phyloP scores from a whole-genome alignment of 352 stramenopile genomes.

The Phytophthora brassicae region DNA sequence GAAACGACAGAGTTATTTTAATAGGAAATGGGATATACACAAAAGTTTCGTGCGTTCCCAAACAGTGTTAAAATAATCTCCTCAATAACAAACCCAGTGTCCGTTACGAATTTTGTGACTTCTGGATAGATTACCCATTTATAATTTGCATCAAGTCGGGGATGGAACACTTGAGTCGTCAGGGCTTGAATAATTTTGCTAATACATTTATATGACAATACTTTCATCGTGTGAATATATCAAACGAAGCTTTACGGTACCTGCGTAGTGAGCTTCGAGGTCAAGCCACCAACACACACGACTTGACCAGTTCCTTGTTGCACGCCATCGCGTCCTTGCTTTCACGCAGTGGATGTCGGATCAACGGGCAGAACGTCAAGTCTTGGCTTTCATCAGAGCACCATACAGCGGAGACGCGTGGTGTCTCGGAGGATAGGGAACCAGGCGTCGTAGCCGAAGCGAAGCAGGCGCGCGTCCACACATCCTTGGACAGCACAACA shows the following conservation, averaged over 20 bases:
- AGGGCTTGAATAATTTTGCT: not conserved
- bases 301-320: not conserved
- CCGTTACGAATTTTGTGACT: not conserved
- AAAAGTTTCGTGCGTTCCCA: not conserved
- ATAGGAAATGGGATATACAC: not conserved
- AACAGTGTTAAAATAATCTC: not conserved
- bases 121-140: not conserved
- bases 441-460: too few relatives aligned
- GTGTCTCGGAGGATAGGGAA: too few relatives aligned
- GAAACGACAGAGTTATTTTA: not conserved
- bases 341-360: too few relatives aligned
- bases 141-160: not conserved
- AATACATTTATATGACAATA: not conserved
- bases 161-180: not conserved
- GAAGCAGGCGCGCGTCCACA: too few relatives aligned
- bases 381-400: too few relatives aligned
- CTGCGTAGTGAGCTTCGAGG: not conserved
- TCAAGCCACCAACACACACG: not conserved
- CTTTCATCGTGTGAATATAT: not conserved
- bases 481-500: too few relatives aligned
- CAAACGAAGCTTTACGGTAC: not conserved
- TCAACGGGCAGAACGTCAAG: too few relatives aligned
- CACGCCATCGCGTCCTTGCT: not conserved
- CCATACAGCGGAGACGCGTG: too few relatives aligned
- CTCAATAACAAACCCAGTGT: not conserved